Conservation (phyloP, 192 early-diverging fungal genomes). For the Rhizoclosmatium sp. region DNA sequence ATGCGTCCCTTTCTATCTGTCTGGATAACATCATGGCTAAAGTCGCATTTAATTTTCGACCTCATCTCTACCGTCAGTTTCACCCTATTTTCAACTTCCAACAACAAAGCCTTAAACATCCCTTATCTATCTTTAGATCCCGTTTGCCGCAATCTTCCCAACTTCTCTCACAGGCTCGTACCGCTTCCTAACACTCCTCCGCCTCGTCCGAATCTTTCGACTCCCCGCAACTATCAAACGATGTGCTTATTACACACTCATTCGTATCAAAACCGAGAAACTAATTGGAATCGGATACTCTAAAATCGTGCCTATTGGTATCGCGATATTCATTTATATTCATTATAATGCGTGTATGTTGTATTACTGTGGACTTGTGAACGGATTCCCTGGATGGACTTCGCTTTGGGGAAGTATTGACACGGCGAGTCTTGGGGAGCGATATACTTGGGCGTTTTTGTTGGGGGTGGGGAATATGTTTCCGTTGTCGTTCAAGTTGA, state of each 20-base stretch:
- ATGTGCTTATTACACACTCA: not conserved
- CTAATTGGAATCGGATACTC: not conserved
- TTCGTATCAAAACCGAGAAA: not conserved
- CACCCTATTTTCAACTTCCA: not conserved
- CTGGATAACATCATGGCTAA: not conserved
- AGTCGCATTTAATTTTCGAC: not conserved
- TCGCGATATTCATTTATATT: not conserved
- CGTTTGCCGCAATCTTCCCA: slow-evolving; percentile 40
- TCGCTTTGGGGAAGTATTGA: not conserved
- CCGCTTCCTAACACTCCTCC: slow-evolving; percentile 24
- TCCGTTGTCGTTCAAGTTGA: slow-evolving; percentile 11
- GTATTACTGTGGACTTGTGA: not conserved
- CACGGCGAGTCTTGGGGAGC: slow-evolving; percentile 26
- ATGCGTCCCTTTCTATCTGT: not conserved
- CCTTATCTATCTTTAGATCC: slow-evolving; percentile 15
- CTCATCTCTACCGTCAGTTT: not conserved
- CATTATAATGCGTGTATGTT: slow-evolving; percentile 1
- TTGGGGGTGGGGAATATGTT: slow-evolving; percentile 17
- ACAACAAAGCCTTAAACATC: no score
- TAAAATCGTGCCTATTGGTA: slow-evolving; percentile 7
- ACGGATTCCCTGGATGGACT: not conserved
- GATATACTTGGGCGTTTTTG: not conserved
- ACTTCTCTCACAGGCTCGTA: not conserved
- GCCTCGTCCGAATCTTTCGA: slow-evolving; percentile 34
- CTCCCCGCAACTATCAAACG: not conserved